Evolutionary conservation across 1,139 yeast species (phyloP), one percentile per base, ranked within the genome.

Genomic region (Waltiozyma sp.): DNA sequence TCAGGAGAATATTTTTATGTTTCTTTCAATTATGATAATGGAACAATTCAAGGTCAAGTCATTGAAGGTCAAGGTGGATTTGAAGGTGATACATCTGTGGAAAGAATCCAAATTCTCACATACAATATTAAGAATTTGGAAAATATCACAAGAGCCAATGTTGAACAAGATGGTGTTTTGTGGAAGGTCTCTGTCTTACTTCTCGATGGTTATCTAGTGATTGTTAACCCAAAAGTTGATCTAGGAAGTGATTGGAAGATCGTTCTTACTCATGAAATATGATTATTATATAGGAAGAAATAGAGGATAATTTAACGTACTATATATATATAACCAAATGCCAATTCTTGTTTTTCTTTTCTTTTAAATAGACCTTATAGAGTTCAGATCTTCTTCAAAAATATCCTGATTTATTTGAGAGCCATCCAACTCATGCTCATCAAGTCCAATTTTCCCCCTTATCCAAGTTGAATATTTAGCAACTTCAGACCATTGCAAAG

Each of bases 191-290:
- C 58, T 3, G 51, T 68, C 19, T 46, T 57, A 2, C 43, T 45
- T 2, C 38, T 49, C 2, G 53, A 46, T 2, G 55, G 60, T 19
- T 57, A 58, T 38, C 45, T 60, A 15, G 54, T 65, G 3, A 67
- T 84, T 21, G 68, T 77, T 47, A 75, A 77, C 50, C 88, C 93
- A 10, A 57, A 59, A 14, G 65, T 83, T 40, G 49, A 56, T 11
- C 59, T 82, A 40, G 70, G 70, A 44, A 47, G 62, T n/a, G 63
- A 64, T 36, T 84, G 57, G 55, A 26, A 13, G 10, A 26, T 26
- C n/a, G 13, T 4, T 10, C 28, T 26, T 13, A 14, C 3, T 10
- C n/a, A n/a, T n/a, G n/a, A n/a, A n/a, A n/a, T n/a, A n/a, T n/a
- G n/a, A n/a, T n/a, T n/a, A n/a, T n/a, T n/a, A n/a, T n/a, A n/a